Conservation (phyloP, 768 basidiomycete species). For the Podaxis carcinomalis region DNA sequence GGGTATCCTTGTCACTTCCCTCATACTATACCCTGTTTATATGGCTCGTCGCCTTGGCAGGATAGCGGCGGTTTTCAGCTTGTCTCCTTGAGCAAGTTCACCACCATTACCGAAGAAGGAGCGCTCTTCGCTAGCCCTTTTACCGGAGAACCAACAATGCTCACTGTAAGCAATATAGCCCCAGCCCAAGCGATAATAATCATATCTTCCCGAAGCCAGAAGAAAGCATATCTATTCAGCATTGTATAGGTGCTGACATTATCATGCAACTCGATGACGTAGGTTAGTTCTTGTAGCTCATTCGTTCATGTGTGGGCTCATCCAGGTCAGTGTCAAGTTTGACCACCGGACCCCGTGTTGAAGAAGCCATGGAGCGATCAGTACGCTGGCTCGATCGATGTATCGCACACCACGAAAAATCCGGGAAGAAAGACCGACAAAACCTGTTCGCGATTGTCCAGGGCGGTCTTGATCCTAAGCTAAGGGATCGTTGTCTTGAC, state of each 20-base stretch:
- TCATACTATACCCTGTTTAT: not conserved
- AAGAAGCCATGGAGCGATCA: constrained; percentile 85
- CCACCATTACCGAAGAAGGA: constrained; percentile 83
- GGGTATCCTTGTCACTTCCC: constrained; percentile 17
- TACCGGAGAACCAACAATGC: constrained; percentile 82
- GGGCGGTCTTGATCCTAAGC: constrained; percentile 69
- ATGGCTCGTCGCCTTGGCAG: constrained; percentile 29
- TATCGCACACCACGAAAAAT: constrained; percentile 67
- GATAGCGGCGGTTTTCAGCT: constrained; percentile 91
- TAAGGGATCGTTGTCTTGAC: constrained; percentile 73
- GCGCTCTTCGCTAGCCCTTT: constrained; percentile 84
- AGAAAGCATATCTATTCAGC: constrained; percentile 87
- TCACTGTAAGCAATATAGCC: constrained; percentile 54
- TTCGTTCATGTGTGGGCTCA: not conserved
- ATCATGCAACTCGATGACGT: constrained; percentile 96
- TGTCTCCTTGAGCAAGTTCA: constrained; percentile 80
- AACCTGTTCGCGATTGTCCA: constrained; percentile 93
- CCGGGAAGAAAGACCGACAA: constrained; percentile 61
- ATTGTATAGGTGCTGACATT: constrained; percentile 88
- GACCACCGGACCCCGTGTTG: constrained; percentile 75
- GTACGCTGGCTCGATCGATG: constrained; percentile 90
- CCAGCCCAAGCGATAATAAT: not conserved
- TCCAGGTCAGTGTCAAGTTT: constrained; percentile 63
- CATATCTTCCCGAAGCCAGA: constrained; percentile 57
- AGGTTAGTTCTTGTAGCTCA: constrained; percentile 41